phyloP scores from a whole-genome alignment of 2,329 filamentous ascomycete genomes.

The Paradendryphiella salina region DNA sequence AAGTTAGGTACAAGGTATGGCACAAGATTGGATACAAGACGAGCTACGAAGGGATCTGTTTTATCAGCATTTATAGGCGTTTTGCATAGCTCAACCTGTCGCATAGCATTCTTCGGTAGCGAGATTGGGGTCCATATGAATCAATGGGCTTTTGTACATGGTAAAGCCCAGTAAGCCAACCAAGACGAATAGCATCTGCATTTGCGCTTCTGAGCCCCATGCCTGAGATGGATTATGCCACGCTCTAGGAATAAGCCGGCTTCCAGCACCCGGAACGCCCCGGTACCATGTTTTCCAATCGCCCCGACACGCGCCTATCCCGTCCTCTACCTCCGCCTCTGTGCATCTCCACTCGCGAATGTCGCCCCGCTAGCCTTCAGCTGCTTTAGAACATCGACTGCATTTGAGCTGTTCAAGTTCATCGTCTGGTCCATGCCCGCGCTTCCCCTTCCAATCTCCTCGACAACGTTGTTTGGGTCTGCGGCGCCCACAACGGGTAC shows the following conservation, averaged over 20 bases:
- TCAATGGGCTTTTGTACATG: background rate
- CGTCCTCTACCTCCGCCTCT: slow-evolving; percentile 38
- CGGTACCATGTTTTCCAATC: background rate
- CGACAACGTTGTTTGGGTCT: slow-evolving; percentile 60
- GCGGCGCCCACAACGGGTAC: slow-evolving; percentile 67
- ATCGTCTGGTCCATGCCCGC: slow-evolving; percentile 27
- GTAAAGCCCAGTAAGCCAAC: too few relatives aligned
- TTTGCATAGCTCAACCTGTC: slow-evolving; percentile 7
- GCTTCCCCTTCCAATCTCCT: slow-evolving; percentile 49
- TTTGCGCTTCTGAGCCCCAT: too few relatives aligned
- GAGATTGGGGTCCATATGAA: background rate
- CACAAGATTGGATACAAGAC: background rate
- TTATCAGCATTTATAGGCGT: slow-evolving; percentile 16
- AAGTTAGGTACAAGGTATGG: background rate
- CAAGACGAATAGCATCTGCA: too few relatives aligned
- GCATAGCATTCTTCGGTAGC: slow-evolving; percentile 6
- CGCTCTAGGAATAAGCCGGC: background rate
- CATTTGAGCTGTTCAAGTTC: slow-evolving; percentile 38
- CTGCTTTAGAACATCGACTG: slow-evolving; percentile 43
- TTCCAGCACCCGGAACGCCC: background rate
- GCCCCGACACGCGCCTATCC: background rate
- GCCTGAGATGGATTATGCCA: too few relatives aligned
- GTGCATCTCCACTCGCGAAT: slow-evolving; percentile 33
- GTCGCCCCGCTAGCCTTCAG: slow-evolving; percentile 41
- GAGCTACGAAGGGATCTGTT: background rate